Percentiles rank a stretch among this genome's conserved stretches.
These are phyloP conservation scores for Blastocrithidia nonstop DNA, from an alignment of 208 protist genomes.

Conservation along the genomic window DNA sequence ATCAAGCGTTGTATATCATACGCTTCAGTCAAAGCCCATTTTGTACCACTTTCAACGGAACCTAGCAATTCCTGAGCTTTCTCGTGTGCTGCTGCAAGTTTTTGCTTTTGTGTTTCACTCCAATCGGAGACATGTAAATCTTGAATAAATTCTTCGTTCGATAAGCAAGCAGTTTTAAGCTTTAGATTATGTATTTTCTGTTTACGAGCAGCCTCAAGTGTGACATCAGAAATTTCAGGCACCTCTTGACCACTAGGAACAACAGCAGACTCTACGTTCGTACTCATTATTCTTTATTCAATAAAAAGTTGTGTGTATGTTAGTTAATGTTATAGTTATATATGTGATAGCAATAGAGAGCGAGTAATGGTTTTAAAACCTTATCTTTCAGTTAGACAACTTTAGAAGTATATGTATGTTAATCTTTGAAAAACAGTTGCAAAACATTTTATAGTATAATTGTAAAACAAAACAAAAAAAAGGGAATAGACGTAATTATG, in stretches of 20 bases:
- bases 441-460: no score
- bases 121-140: slow-evolving; percentile 64
- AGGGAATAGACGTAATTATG: no score
- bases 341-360: slow-evolving; percentile 22
- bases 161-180: slow-evolving; percentile 52
- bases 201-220: slow-evolving; percentile 15
- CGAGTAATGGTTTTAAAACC: no score
- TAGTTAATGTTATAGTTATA: slow-evolving; percentile 12
- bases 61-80: slow-evolving; percentile 54
- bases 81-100: slow-evolving; percentile 42
- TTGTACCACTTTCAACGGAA: slow-evolving; percentile 40
- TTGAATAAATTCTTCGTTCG: slow-evolving; percentile 65
- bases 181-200: slow-evolving; percentile 68
- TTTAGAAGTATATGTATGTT: background rate
- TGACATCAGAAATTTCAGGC: slow-evolving; percentile 3
- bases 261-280: background rate
- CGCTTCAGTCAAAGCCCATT: slow-evolving; percentile 52
- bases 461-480: no score
- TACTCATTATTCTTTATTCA: background rate
- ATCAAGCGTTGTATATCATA: slow-evolving; percentile 61
- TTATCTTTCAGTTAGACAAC: background rate
- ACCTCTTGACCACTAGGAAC: background rate
- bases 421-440: background rate
- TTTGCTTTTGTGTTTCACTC: slow-evolving; percentile 55
- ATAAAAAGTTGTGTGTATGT: background rate